Evolutionary conservation across 1,139 yeast genomes (phyloP).

Genomic region (Protomyces pachydermus): DNA sequence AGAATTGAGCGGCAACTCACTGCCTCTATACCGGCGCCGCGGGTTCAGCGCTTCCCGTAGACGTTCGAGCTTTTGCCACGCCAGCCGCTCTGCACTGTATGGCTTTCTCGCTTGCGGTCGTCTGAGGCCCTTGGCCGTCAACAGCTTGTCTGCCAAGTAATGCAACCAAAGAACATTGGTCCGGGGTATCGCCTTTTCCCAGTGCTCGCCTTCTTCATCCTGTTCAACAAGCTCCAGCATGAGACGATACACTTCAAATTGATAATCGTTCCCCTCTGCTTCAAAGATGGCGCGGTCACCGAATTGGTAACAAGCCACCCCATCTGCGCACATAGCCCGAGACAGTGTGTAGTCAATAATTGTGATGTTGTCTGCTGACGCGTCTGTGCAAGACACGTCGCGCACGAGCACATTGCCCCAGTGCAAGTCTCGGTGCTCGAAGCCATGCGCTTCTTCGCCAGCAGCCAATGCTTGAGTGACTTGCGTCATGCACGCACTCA

Average conservation of each 20-base stretch:
- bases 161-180: conserved; percentile 53
- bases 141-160: conserved; percentile 45
- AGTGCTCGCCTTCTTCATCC: conserved; percentile 37
- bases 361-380: conserved; percentile 40
- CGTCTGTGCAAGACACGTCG: conserved; percentile 22
- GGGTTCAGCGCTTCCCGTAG: conserved; percentile 27
- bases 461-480: conserved; percentile 47
- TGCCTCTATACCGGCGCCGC: conserved; percentile 11
- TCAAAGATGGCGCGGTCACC: conserved; percentile 52
- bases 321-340: conserved; percentile 41
- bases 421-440: conserved; percentile 66
- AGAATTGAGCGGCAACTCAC: background rate
- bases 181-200: conserved; percentile 44
- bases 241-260: conserved; percentile 50
- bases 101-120: conserved; percentile 2
- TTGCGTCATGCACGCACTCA: conserved; percentile 51
- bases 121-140: conserved; percentile 41
- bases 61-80: conserved; percentile 20
- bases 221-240: conserved; percentile 41
- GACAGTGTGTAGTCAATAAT: conserved; percentile 57
- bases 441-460: conserved; percentile 50
- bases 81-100: conserved; percentile 7
- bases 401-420: conserved; percentile 53
- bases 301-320: conserved; percentile 38
- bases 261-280: conserved; percentile 46